Conservation (phyloP, 2,329 filamentous ascomycete species). For the Cladophialophora yegresii region DNA sequence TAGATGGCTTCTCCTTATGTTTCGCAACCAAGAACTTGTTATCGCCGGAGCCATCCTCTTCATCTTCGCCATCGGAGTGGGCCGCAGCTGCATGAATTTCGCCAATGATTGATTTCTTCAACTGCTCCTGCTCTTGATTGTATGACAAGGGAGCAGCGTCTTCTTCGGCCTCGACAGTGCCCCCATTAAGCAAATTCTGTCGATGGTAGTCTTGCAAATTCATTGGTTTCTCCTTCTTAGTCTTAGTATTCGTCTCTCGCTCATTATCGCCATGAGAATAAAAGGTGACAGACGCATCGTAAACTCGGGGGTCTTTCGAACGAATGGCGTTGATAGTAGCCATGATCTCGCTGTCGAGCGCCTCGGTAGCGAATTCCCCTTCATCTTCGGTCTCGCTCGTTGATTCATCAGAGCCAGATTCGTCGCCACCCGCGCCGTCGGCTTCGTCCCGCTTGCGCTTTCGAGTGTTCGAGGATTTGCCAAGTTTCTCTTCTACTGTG, state of each 20-base stretch:
- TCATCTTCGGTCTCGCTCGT: conserved; percentile 71
- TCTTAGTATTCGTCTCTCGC: conserved; percentile 39
- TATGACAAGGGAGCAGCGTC: conserved; percentile 66
- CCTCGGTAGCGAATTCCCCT: conserved; percentile 80
- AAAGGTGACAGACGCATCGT: conserved; percentile 77
- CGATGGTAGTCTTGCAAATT: conserved; percentile 88
- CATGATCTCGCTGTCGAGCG: conserved; percentile 81
- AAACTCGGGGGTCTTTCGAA: conserved; percentile 86
- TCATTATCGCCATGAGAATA: conserved; percentile 67
- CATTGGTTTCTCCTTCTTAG: conserved; percentile 79
- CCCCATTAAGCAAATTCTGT: conserved; percentile 78
- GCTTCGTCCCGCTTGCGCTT: conserved; percentile 43
- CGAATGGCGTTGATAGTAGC: conserved; percentile 85
- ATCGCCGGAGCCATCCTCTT: conserved; percentile 61
- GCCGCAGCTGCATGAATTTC: conserved; percentile 71
- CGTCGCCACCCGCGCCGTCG: conserved; percentile 52
- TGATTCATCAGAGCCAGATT: conserved; percentile 64
- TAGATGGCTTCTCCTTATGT: conserved; percentile 46
- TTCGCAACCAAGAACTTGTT: conserved; percentile 77
- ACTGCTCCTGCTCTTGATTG: conserved; percentile 79
- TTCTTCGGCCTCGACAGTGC: conserved; percentile 59
- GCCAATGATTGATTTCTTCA: conserved; percentile 75
- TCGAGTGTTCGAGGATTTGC: conserved; percentile 46
- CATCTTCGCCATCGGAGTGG: conserved; percentile 44
- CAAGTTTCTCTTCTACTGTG: conserved; percentile 85